Base-by-base conservation (phyloP, 1,284 basidiomycete species). In the Microbotryomycetes sp. region DNA sequence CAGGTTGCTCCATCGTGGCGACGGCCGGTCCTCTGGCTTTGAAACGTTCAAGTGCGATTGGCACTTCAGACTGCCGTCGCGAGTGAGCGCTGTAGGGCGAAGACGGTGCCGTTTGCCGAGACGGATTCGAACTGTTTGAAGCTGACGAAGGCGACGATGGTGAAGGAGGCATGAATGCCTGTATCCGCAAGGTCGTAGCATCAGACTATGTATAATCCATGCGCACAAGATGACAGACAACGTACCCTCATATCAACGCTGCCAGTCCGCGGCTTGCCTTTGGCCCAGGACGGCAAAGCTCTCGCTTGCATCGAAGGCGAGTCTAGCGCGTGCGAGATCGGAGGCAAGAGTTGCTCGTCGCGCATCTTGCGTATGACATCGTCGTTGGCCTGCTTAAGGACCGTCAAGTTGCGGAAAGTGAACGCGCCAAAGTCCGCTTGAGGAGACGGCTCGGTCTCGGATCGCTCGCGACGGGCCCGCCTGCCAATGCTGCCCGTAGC, bases 311-410 rank as follows among this genome's bases (percentile, higher is more conserved):
- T 63, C 24, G 60, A 54, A 52, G 59, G 46, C 30, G 64, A 66
- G 54, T 69, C 67, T 13, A 67, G 59, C 35, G 67, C 29, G 15
- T 26, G 47, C 16, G 35, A 18, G 31, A 53, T 28, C 35, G 56
- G 66, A 0, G 64, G 66, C 0, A 70, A 49, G n/a, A 70, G 55
- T 45, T 76, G 77, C 57, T 81, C 80, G 31, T 73, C 74, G 11
- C 77, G 74, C 74, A 98, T 82, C 77, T 96, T 94, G 60, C 91
- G 85, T 71, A 99, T 96, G 68, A 98, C 87, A 74, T 98, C 93
- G 76, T 99, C 96, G 75, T 99, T 99, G 24, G 91, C 92, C 76
- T 97, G 92, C 78, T 98, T 98, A 74, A 98, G 79, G 11, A 97
- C 85, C 0, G 92, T 91, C 52, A 97, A 76, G 72, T 99, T 99